Evolutionary conservation across 805 yeast species (phyloP).

Genomic region (Wickerhamomyces ciferrii): DNA sequence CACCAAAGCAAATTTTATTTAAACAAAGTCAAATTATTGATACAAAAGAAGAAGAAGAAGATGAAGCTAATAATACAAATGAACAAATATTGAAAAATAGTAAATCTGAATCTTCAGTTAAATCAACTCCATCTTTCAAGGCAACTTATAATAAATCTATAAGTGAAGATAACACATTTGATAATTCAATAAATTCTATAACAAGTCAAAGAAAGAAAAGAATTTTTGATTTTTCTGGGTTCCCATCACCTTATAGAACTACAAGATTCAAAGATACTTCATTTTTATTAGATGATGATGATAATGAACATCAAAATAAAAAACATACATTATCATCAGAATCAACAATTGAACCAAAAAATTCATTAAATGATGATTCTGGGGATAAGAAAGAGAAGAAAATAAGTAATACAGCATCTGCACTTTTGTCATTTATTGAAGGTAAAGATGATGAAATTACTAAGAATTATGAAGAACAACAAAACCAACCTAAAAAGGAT

Average conservation of each 20-base stretch:
- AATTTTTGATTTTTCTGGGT: slow-evolving; percentile 31
- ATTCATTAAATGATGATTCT: too few species aligned
- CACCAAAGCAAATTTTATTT: too few species aligned
- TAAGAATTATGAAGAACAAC: slow-evolving; percentile 8
- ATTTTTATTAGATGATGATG: background rate
- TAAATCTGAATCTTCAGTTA: slow-evolving; percentile 1
- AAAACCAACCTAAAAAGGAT: slow-evolving; percentile 1
- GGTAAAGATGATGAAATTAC: slow-evolving; percentile 14
- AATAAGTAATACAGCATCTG: slow-evolving; percentile 43
- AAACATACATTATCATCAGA: background rate
- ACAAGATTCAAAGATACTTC: slow-evolving; percentile 20
- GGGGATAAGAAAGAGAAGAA: slow-evolving; percentile 25
- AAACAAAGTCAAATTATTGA: too few species aligned
- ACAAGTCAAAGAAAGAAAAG: slow-evolving; percentile 20
- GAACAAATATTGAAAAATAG: slow-evolving; percentile 3
- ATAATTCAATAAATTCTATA: slow-evolving; percentile 10
- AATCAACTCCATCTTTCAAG: slow-evolving; percentile 26
- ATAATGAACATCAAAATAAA: background rate
- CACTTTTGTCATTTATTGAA: slow-evolving; percentile 40
- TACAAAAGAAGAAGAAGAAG: slow-evolving; percentile 4
- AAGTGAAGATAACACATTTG: slow-evolving; percentile 10
- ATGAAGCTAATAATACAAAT: background rate
- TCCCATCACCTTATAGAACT: slow-evolving; percentile 34
- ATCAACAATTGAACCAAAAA: background rate
- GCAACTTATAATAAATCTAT: slow-evolving; percentile 24